A percentile compares a stretch with the other conserved stretches of the same genome.
Evolutionary conservation across 208 protist genomes (phyloP).

Genomic region (Trypanosoma brucei): DNA sequence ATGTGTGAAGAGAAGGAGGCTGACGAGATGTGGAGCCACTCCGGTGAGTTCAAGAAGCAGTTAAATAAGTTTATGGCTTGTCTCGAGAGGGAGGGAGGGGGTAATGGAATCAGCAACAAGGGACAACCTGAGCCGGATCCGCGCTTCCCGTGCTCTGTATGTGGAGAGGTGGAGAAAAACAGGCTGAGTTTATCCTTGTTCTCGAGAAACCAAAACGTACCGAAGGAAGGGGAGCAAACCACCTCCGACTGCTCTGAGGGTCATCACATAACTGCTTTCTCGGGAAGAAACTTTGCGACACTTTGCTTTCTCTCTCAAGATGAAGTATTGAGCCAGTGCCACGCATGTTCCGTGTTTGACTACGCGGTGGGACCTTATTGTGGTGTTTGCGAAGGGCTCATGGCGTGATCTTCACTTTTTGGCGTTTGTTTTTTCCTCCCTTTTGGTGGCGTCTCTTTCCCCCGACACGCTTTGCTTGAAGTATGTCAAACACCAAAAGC

Average conservation of each 20-base stretch:
- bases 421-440: background rate
- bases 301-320: slow-evolving; percentile 56
- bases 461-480: background rate
- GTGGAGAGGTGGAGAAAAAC: slow-evolving; percentile 14
- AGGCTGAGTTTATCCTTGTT: slow-evolving; percentile 25
- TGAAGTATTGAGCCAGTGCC: slow-evolving; percentile 55
- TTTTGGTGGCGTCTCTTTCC: slow-evolving; percentile 6
- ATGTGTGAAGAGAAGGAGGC: background rate
- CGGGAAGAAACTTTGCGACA: slow-evolving; percentile 60
- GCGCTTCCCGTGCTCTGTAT: slow-evolving; percentile 10
- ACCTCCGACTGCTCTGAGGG: slow-evolving; percentile 12
- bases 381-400: slow-evolving; percentile 67
- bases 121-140: background rate
- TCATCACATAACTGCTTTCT: slow-evolving; percentile 71
- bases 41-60: slow-evolving; percentile 18
- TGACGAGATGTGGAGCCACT: slow-evolving; percentile 6
- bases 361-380: slow-evolving; percentile 57
- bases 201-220: slow-evolving; percentile 17
- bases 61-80: slow-evolving; percentile 38
- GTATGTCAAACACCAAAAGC: background rate
- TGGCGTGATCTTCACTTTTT: slow-evolving; percentile 24
- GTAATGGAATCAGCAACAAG: background rate
- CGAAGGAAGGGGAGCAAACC: background rate
- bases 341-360: slow-evolving; percentile 54
- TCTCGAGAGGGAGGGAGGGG: slow-evolving; percentile 28